Evolutionary conservation across 1,284 basidiomycete genomes (phyloP).

Genomic region (Rhodotorula sp.): DNA sequence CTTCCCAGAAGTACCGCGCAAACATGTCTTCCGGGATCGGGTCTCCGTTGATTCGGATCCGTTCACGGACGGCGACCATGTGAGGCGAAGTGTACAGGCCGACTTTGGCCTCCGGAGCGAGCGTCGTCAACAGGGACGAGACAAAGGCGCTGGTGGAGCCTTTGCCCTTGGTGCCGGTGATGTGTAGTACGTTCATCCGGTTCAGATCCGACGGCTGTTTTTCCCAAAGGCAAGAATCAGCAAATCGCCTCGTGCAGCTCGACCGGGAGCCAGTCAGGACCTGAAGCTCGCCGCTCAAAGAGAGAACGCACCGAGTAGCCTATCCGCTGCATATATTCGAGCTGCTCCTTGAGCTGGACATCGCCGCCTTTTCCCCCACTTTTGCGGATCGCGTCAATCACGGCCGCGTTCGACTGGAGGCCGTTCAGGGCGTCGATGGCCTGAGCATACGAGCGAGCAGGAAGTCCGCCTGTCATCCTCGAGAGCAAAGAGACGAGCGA

Average conservation of each 20-base stretch:
- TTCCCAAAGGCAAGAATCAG: slow-evolving; percentile 1
- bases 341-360: slow-evolving; percentile 80
- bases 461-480: background rate
- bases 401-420: slow-evolving; percentile 80
- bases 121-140: slow-evolving; percentile 44
- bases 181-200: slow-evolving; percentile 85
- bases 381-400: slow-evolving; percentile 77
- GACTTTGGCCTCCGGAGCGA: slow-evolving; percentile 36
- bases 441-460: slow-evolving; percentile 54
- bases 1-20: slow-evolving; percentile 89
- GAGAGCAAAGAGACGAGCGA: background rate
- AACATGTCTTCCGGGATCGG: slow-evolving; percentile 87
- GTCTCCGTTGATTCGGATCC: slow-evolving; percentile 87
- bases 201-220: slow-evolving; percentile 78
- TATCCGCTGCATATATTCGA: slow-evolving; percentile 82
- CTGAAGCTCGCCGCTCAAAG: too few relatives aligned
- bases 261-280: background rate
- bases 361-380: slow-evolving; percentile 67
- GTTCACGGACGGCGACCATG: slow-evolving; percentile 89
- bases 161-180: slow-evolving; percentile 98
- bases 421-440: slow-evolving; percentile 86
- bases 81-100: slow-evolving; percentile 98
- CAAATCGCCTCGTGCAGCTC: background rate
- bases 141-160: slow-evolving; percentile 92
- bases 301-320: slow-evolving; percentile 70